phyloP scores from a whole-genome alignment of 805 yeast species.

The Schwanniomyces pseudopolymorphus region DNA sequence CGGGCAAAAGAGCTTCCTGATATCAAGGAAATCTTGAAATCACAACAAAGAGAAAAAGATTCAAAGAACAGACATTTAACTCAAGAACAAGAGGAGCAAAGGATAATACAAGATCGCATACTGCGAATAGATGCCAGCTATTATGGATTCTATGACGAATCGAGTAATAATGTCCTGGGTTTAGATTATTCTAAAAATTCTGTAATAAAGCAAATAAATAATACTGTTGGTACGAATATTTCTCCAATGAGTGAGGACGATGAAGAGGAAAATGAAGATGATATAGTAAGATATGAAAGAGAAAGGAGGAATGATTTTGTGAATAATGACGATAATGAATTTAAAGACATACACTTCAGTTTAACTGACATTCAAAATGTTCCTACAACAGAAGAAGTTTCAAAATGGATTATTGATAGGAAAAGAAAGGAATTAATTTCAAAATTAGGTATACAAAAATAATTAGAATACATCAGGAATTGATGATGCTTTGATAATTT shows the following conservation, averaged over 20 bases:
- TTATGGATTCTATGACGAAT: slow-evolving; percentile 43
- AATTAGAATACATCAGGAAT: background rate
- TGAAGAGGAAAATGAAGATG: slow-evolving; percentile 9
- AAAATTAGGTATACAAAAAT: slow-evolving; percentile 5
- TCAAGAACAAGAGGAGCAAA: slow-evolving; percentile 16
- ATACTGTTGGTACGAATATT: slow-evolving; percentile 10
- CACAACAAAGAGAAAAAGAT: slow-evolving; percentile 14
- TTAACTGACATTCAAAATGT: slow-evolving; percentile 3
- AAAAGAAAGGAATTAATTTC: slow-evolving; percentile 43
- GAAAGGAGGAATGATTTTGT: slow-evolving; percentile 19
- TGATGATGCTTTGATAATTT: slow-evolving; percentile 13
- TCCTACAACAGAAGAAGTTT: slow-evolving; percentile 43
- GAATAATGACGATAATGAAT: slow-evolving; percentile 5
- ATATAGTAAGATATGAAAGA: slow-evolving; percentile 28
- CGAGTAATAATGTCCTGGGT: background rate
- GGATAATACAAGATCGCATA: slow-evolving; percentile 19
- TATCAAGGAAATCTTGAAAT: slow-evolving; percentile 38
- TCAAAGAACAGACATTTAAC: slow-evolving; percentile 19
- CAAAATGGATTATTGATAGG: slow-evolving; percentile 44
- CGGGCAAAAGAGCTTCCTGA: slow-evolving; percentile 80
- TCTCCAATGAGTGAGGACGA: background rate
- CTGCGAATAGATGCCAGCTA: slow-evolving; percentile 33
- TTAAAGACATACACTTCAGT: slow-evolving; percentile 18
- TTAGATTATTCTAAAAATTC: slow-evolving; percentile 2
- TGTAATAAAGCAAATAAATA: slow-evolving; percentile 10